Evolutionary conservation across 768 basidiomycete species (phyloP).

Genomic region (Pleurotus cornucopiae): DNA sequence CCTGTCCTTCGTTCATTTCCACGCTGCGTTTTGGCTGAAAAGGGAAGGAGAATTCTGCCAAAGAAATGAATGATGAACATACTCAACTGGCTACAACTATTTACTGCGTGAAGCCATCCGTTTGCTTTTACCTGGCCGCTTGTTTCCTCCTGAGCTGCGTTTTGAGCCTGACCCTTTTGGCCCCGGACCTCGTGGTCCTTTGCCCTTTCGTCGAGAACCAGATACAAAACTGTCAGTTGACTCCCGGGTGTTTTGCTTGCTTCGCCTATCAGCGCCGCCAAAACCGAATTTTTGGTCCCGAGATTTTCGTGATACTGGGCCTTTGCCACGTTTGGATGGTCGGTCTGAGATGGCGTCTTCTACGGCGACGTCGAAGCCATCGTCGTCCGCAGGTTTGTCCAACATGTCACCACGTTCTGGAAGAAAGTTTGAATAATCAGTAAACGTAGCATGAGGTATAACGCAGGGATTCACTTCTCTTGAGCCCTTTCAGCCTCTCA

Average conservation of each 20-base stretch:
- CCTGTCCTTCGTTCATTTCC: too few relatives aligned
- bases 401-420: constrained; percentile 83
- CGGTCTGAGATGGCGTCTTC: constrained; percentile 84
- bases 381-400: constrained; percentile 60
- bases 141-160: constrained; percentile 27
- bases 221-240: constrained; percentile 74
- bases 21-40: too few relatives aligned
- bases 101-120: constrained; percentile 41
- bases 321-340: constrained; percentile 50
- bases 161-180: constrained; percentile 21
- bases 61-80: neutral
- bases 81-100: constrained; percentile 9
- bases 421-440: neutral
- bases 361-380: constrained; percentile 84
- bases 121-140: constrained; percentile 59
- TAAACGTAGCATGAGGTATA: neutral
- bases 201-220: constrained; percentile 27
- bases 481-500: constrained; percentile 79
- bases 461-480: constrained; percentile 65
- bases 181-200: constrained; percentile 24
- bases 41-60: too few relatives aligned
- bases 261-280: constrained; percentile 61
- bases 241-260: constrained; percentile 79
- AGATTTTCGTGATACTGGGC: constrained; percentile 45
- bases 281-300: constrained; percentile 84